phyloP scores from a whole-genome alignment of 2,329 filamentous ascomycete species.

The Capronia coronata region DNA sequence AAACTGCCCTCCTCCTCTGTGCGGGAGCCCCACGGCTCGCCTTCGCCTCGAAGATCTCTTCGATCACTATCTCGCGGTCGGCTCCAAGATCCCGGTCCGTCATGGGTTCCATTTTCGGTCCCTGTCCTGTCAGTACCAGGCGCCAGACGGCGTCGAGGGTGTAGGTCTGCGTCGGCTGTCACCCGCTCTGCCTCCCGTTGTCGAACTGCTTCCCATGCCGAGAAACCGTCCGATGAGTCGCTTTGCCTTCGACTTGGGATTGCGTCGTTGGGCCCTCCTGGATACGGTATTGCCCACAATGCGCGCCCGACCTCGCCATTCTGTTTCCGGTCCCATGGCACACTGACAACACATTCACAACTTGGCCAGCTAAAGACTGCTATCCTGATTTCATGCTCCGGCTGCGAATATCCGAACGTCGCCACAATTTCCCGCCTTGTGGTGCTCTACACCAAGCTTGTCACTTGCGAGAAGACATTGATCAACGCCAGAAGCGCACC shows the following conservation, averaged over 20 bases:
- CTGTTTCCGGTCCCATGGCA: constrained; percentile 60
- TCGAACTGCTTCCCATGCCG: constrained; percentile 23
- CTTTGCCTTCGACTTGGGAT: constrained; percentile 14
- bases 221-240: constrained; percentile 16
- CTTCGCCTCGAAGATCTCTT: constrained; percentile 37
- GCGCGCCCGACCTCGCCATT: constrained; percentile 47
- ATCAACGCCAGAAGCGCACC: constrained; percentile 84
- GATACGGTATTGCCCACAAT: constrained; percentile 81
- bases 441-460: constrained; percentile 81
- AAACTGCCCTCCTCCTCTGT: constrained; percentile 71
- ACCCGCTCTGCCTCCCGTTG: constrained; percentile 9
- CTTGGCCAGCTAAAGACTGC: constrained; percentile 93
- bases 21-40: constrained; percentile 50
- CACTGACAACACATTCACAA: constrained; percentile 74
- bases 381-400: constrained; percentile 80
- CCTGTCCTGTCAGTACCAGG: constrained; percentile 10
- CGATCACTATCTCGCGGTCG: constrained; percentile 7
- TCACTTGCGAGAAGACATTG: constrained; percentile 87
- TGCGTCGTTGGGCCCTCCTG: constrained; percentile 50
- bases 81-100: constrained; percentile 5
- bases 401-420: constrained; percentile 88
- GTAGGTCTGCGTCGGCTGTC: not conserved
- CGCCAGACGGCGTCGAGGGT: constrained; percentile 7
- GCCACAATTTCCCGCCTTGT: constrained; percentile 81
- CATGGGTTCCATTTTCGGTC: not conserved